Conservation (phyloP, 208 protist genomes). For the Wallacemonas sp. region DNA sequence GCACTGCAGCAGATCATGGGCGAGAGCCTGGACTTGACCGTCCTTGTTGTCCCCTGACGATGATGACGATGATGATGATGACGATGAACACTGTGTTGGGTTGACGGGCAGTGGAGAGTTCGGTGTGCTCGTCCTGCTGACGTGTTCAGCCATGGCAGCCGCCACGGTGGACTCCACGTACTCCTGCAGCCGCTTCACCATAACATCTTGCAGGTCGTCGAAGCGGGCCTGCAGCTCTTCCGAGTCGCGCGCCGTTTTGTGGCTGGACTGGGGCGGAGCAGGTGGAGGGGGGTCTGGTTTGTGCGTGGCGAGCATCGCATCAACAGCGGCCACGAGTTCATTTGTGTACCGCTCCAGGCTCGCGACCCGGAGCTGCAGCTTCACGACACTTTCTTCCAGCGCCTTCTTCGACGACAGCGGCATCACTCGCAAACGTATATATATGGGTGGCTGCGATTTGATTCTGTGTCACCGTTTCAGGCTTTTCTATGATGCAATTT, state of each 20-base stretch:
- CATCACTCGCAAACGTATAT: background rate
- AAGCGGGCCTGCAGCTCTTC: background rate
- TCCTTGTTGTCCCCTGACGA: no score
- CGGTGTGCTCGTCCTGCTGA: no score
- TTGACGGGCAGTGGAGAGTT: no score
- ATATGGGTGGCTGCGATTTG: background rate
- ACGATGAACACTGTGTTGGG: no score
- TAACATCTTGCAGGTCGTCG: constrained; percentile 2
- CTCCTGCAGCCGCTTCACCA: background rate
- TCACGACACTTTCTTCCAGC: constrained; percentile 11
- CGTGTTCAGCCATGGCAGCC: no score
- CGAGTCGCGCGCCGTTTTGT: background rate
- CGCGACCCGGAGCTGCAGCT: constrained; percentile 15
- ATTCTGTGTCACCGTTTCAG: no score
- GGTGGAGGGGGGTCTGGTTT: background rate
- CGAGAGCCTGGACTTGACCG: constrained; percentile 15
- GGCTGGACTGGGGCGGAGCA: background rate
- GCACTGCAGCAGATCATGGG: constrained; percentile 33
- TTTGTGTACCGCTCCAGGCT: constrained; percentile 14
- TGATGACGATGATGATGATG: no score
- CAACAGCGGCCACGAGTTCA: constrained; percentile 19
- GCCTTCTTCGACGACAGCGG: background rate
- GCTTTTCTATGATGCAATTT: no score
- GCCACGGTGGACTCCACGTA: background rate
- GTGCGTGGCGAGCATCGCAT: constrained; percentile 12